Conservation (phyloP, 129 eudicot genomes). For the Calendula officinalis region DNA sequence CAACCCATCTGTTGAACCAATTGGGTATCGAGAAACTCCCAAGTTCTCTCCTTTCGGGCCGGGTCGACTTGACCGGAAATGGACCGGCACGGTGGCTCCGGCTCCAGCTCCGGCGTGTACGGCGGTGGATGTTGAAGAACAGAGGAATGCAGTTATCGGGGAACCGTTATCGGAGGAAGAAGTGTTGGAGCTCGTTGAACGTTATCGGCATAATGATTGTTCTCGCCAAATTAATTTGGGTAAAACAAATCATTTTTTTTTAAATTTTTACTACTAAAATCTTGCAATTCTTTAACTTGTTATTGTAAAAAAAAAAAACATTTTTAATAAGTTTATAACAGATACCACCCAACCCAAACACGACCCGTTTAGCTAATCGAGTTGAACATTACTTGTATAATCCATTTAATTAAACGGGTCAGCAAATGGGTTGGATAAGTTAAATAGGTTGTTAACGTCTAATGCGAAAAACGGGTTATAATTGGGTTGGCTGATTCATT, state of each 20-base stretch:
- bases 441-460: too few species aligned
- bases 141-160: constrained; percentile 49
- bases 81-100: constrained; percentile 90
- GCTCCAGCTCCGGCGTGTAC: constrained; percentile 40
- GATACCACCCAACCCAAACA: too few species aligned
- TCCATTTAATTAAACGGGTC: too few species aligned
- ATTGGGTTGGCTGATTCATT: too few species aligned
- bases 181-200: constrained; percentile 63
- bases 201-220: constrained; percentile 80
- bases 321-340: background rate
- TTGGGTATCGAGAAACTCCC: constrained; percentile 85
- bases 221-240: constrained; percentile 89
- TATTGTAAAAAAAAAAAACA: background rate
- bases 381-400: too few species aligned
- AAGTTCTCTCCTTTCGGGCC: constrained; percentile 95
- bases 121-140: constrained; percentile 33
- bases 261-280: background rate
- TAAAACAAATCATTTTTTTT: constrained; percentile 16
- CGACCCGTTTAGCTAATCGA: too few species aligned
- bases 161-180: constrained; percentile 70
- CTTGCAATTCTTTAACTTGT: background rate
- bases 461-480: too few species aligned
- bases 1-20: constrained; percentile 53
- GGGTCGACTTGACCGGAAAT: constrained; percentile 76
- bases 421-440: too few species aligned